phyloP scores from a whole-genome alignment of 306 rosid genomes.

The Vigna reflexopilosa region DNA sequence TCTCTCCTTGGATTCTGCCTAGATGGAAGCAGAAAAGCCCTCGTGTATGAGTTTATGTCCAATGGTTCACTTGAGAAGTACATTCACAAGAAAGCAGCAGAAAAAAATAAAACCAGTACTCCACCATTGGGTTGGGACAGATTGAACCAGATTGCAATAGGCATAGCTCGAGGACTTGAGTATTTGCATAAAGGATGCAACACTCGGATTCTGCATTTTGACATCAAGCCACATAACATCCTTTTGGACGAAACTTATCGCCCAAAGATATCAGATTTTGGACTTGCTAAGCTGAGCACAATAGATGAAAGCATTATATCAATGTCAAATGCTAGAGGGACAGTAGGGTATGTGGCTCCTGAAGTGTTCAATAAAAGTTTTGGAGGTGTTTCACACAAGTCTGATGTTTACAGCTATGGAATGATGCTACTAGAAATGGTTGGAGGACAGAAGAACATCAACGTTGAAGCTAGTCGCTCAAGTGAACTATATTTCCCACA shows the following conservation, averaged over 20 bases:
- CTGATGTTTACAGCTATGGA: slow-evolving; percentile 59
- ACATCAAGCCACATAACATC: slow-evolving; percentile 54
- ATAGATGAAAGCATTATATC: slow-evolving; percentile 53
- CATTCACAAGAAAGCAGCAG: slow-evolving; percentile 25
- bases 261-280: slow-evolving; percentile 52
- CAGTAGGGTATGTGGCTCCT: slow-evolving; percentile 50
- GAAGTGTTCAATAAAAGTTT: slow-evolving; percentile 52
- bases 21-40: slow-evolving; percentile 47
- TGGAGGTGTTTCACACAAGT: slow-evolving; percentile 60
- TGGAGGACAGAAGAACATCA: slow-evolving; percentile 54
- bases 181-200: slow-evolving; percentile 55
- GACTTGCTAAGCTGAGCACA: slow-evolving; percentile 50
- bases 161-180: slow-evolving; percentile 50
- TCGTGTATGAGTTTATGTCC: slow-evolving; percentile 47
- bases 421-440: slow-evolving; percentile 54
- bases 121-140: slow-evolving; percentile 44
- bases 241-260: slow-evolving; percentile 45
- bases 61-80: slow-evolving; percentile 54
- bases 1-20: slow-evolving; percentile 52
- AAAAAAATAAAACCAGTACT: background rate
- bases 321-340: slow-evolving; percentile 55
- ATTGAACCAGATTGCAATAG: slow-evolving; percentile 44
- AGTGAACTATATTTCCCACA: slow-evolving; percentile 55
- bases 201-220: slow-evolving; percentile 49
- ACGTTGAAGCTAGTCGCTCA: slow-evolving; percentile 41